A percentile compares a stretch with the other conserved stretches of the same genome.
Evolutionary conservation across 805 yeast species (phyloP).

Genomic region (Wickerhamiella galacta): DNA sequence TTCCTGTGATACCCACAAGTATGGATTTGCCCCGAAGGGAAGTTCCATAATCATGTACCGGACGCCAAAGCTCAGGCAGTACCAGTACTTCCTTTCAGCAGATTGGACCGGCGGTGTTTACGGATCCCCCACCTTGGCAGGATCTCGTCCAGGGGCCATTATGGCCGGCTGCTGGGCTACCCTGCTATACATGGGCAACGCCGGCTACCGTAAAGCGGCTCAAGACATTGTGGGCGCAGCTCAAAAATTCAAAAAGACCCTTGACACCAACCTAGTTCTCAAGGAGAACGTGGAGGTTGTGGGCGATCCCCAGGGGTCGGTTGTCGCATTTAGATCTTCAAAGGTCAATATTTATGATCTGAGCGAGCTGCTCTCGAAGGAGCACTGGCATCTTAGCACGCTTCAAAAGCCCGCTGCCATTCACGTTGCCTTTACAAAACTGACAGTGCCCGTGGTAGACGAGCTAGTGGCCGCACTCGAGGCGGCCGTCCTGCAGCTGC

Average conservation of each 20-base stretch:
- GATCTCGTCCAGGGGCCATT: constrained; percentile 91
- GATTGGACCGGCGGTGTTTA: constrained; percentile 93
- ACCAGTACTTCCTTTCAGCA: constrained; percentile 69
- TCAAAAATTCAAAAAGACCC: constrained; percentile 32
- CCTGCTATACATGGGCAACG: constrained; percentile 58
- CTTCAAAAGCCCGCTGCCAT: constrained; percentile 83
- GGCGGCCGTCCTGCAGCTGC: constrained; percentile 28
- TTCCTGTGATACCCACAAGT: constrained; percentile 98
- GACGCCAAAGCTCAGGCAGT: constrained; percentile 41
- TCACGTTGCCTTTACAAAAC: constrained; percentile 73
- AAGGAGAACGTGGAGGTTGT: constrained; percentile 29
- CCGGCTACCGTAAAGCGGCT: constrained; percentile 63
- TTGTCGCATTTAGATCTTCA: constrained; percentile 55
- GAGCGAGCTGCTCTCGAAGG: constrained; percentile 47
- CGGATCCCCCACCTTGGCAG: constrained; percentile 93
- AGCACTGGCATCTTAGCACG: constrained; percentile 82
- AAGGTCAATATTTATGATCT: constrained; percentile 56
- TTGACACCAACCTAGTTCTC: constrained; percentile 35
- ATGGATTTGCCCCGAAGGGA: constrained; percentile 97
- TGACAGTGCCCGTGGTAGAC: constrained; percentile 45
- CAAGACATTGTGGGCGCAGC: constrained; percentile 51
- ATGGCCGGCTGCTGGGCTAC: constrained; percentile 99
- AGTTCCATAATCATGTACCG: constrained; percentile 87
- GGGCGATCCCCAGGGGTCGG: constrained; percentile 79
- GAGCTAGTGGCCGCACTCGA: constrained; percentile 39